phyloP scores from a whole-genome alignment of 2,329 filamentous ascomycete genomes.

The Colletotrichum noveboracense region DNA sequence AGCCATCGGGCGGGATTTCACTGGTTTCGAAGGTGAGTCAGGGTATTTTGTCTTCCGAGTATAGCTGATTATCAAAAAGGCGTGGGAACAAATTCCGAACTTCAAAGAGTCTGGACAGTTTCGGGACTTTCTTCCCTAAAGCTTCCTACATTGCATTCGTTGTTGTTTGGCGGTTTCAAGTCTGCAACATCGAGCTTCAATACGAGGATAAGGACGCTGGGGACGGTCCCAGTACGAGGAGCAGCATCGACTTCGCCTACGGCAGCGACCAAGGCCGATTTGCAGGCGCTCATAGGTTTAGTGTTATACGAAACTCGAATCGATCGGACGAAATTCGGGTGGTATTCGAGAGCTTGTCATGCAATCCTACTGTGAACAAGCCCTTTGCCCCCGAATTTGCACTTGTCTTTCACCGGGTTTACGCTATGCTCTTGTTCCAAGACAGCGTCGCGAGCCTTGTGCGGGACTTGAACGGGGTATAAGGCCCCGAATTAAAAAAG shows the following conservation, averaged over 20 bases:
- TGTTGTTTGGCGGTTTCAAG: slow-evolving; percentile 33
- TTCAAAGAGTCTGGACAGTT: neutral
- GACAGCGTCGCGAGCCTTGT: slow-evolving; percentile 24
- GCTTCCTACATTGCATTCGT: slow-evolving; percentile 24
- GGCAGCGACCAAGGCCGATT: slow-evolving; percentile 29
- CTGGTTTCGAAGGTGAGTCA: neutral
- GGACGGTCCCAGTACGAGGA: slow-evolving; percentile 8
- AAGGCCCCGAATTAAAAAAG: neutral
- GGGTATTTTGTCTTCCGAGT: neutral
- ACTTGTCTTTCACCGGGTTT: slow-evolving; percentile 27
- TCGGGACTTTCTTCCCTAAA: neutral
- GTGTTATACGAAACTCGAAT: slow-evolving; percentile 22
- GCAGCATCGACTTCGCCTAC: slow-evolving; percentile 33
- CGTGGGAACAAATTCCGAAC: neutral
- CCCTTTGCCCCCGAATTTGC: slow-evolving; percentile 15
- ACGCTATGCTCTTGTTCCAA: slow-evolving; percentile 29
- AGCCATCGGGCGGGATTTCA: neutral
- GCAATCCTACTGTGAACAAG: slow-evolving; percentile 29
- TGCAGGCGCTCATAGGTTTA: slow-evolving; percentile 34
- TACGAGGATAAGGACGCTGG: neutral
- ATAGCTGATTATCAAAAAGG: neutral
- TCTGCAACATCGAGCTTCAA: slow-evolving; percentile 20
- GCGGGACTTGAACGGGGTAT: neutral
- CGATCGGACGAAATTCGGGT: neutral
- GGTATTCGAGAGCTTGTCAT: slow-evolving; percentile 26